Conservation (phyloP, 768 basidiomycete species). For the Mycena galopus region DNA sequence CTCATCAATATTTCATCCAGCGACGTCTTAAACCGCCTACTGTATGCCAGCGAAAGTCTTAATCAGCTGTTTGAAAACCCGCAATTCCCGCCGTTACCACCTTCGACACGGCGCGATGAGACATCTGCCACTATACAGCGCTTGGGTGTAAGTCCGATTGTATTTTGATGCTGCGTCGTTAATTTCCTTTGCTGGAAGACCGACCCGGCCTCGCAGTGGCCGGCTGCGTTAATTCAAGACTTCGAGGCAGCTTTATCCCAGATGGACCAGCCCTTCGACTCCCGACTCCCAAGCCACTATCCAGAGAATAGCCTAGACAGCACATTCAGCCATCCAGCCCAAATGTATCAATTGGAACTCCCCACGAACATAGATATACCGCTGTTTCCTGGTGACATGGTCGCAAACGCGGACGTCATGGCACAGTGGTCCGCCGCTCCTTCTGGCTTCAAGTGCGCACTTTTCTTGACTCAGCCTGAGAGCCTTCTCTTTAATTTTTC, state of each 20-base stretch:
- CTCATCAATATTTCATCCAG: background rate
- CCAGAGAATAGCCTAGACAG: no score
- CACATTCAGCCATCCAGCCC: no score
- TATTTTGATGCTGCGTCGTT: no score
- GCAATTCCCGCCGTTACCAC: background rate
- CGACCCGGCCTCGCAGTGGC: no score
- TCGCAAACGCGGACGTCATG: conserved; percentile 3
- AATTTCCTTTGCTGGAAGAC: no score
- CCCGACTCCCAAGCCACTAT: no score
- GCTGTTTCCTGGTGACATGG: background rate
- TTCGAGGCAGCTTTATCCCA: no score
- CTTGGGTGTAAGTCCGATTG: no score
- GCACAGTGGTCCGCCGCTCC: conserved; percentile 20
- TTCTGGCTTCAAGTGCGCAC: conserved; percentile 14
- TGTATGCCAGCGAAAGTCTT: conserved; percentile 10
- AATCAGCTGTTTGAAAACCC: background rate
- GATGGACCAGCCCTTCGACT: no score
- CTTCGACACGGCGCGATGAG: conserved; percentile 14
- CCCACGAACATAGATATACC: background rate
- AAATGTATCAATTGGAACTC: background rate
- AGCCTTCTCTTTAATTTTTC: background rate
- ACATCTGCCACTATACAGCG: no score
- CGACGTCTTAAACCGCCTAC: conserved; percentile 23
- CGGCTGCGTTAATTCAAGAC: no score
- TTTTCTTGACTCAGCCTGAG: background rate